Base-by-base conservation (phyloP, 768 basidiomycete species). In the Lentinula raphanica region DNA sequence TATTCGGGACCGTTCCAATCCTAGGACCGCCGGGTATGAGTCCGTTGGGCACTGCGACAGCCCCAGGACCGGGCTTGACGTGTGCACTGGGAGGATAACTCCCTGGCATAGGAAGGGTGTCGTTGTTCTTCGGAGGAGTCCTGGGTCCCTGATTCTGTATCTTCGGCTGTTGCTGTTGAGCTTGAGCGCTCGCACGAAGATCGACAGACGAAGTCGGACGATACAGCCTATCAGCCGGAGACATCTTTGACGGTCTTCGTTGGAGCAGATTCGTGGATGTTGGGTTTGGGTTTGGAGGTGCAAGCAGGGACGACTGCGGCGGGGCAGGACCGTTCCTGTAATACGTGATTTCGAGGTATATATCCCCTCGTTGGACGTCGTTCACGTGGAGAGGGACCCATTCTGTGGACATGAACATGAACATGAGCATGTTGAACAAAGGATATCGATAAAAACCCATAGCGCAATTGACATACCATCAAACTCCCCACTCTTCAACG, bases 281-380 rank as follows among this genome's bases (percentile, higher is more conserved):
- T 39, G 83, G 64, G 61, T 57, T 73, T 45, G 60, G 66, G 38
- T 61, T 68, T 39, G 62, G 59, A 64, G 65, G 58, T 63, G 67
- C 40, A 67, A 73, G 59, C 60, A 48, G 49, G 4, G 49, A 25
- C 6, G 51, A 25, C 62, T 66, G 58, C 19, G 68, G 56, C 63
- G 85, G 71, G n/a, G 79, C 75, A 7, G 86, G 83, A 3, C 78
- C 81, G 56, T 87, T 84, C 3, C 92, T 82, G 71, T 84, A 98
- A 75, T 86, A 98, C 1, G 95, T 98, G 84, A 97, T 88, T 70
- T 98, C 95, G 15, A 97, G 79, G 68, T 91, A 97, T 9, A 96
- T 62, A 55, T 97, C 92, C 5, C 95, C 95, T 23, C 90, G 84
- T 54, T 84, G 76, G 7, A 83, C 80, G 2, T 84, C 85, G 48